These are phyloP conservation scores for Aspergillus diversus DNA, from an alignment of 495 filamentous ascomycete species.

Conservation along the genomic window DNA sequence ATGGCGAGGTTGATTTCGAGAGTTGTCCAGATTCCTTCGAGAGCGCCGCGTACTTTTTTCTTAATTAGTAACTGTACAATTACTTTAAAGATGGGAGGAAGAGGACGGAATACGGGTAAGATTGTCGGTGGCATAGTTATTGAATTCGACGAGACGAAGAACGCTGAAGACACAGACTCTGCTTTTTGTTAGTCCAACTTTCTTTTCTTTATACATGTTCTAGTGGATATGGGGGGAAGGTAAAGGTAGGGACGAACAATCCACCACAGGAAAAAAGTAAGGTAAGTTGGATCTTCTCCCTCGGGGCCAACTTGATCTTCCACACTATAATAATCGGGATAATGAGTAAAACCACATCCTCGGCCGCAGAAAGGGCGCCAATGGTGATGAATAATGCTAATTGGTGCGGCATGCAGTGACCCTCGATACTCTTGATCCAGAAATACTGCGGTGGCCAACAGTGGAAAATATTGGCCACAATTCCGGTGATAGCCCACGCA, in stretches of 20 bases:
- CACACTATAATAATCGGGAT: constrained; percentile 41
- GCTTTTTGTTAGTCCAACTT: not conserved
- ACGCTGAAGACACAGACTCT: constrained; percentile 37
- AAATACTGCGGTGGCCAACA: constrained; percentile 38
- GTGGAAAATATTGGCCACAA: constrained; percentile 34
- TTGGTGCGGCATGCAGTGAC: constrained; percentile 33
- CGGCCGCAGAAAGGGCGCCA: constrained; percentile 27
- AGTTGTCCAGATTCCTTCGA: constrained; percentile 54
- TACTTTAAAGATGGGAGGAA: not conserved
- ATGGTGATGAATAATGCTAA: constrained; percentile 25
- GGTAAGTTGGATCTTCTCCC: constrained; percentile 36
- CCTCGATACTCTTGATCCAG: constrained; percentile 33
- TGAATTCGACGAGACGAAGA: constrained; percentile 28
- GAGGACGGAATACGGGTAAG: constrained; percentile 21
- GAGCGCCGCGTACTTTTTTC: constrained; percentile 29
- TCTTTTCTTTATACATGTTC: not conserved
- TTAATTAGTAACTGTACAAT: not conserved
- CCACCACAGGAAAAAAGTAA: constrained; percentile 34
- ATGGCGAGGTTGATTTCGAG: constrained; percentile 55
- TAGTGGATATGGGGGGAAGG: not conserved
- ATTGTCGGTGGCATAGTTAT: constrained; percentile 25
- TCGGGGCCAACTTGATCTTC: constrained; percentile 31
- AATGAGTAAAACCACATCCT: constrained; percentile 33
- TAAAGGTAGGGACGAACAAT: constrained; percentile 21
- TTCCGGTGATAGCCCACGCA: constrained; percentile 28